phyloP scores from a whole-genome alignment of 441 rosid species.

The Gossypium lobatum region DNA sequence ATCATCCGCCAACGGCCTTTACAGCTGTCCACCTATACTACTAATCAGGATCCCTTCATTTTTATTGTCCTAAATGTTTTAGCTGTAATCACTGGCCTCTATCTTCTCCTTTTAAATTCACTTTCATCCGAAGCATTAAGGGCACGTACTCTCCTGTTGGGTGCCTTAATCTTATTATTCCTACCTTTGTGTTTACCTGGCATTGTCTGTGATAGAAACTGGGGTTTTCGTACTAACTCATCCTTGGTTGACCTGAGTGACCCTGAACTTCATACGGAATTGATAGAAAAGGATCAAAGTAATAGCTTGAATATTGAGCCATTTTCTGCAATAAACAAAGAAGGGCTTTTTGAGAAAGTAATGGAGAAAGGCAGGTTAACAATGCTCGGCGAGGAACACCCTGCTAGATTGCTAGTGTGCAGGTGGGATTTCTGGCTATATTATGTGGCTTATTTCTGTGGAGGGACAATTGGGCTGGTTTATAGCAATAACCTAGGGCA shows the following conservation, averaged over 20 bases:
- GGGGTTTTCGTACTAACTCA: constrained; percentile 23
- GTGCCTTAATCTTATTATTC: constrained; percentile 49
- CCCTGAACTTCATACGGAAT: constrained; percentile 38
- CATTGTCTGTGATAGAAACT: constrained; percentile 33
- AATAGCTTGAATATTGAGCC: constrained; percentile 13
- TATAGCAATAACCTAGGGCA: constrained; percentile 88
- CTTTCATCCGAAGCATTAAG: constrained; percentile 26
- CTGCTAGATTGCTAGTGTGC: constrained; percentile 38
- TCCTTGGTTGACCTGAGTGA: constrained; percentile 21
- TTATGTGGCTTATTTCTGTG: constrained; percentile 61
- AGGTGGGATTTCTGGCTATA: constrained; percentile 81
- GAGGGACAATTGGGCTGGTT: constrained; percentile 72
- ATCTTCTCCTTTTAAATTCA: constrained; percentile 58
- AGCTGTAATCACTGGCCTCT: constrained; percentile 66
- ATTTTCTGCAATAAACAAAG: constrained; percentile 8
- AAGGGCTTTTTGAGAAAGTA: constrained; percentile 19
- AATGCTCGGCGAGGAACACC: constrained; percentile 70
- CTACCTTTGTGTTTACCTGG: constrained; percentile 57
- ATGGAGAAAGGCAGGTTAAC: constrained; percentile 35
- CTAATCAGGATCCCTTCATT: constrained; percentile 30
- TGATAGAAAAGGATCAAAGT: constrained; percentile 23
- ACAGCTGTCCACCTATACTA: constrained; percentile 22
- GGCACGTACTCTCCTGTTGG: constrained; percentile 52
- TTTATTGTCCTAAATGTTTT: constrained; percentile 48
- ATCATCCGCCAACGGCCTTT: constrained; percentile 37